These are phyloP conservation scores for Bidens hawaiensis DNA, from an alignment of 140 eudicot genomes.

Conservation along the genomic window DNA sequence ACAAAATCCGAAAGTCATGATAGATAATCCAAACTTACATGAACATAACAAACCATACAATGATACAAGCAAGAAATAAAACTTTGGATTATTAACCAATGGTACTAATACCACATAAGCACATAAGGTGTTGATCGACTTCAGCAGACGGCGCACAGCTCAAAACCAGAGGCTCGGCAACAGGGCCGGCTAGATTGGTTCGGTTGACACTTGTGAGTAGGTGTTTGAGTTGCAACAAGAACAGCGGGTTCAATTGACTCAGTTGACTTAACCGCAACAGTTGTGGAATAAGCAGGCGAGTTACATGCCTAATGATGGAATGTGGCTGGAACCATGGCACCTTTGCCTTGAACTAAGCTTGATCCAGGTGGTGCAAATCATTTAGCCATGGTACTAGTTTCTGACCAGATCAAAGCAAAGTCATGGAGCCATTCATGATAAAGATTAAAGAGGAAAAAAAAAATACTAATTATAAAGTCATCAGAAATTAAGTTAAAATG, in stretches of 20 bases:
- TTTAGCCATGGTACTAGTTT: not conserved
- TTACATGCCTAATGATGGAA: conserved; percentile 6
- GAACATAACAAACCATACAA: too few relatives aligned
- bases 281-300: conserved; percentile 20
- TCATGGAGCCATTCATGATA: not conserved
- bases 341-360: conserved; percentile 4
- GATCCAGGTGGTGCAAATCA: too few relatives aligned
- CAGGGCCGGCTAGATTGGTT: conserved; percentile 9
- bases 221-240: conserved; percentile 17
- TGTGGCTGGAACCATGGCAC: conserved; percentile 2
- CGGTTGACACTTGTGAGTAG: conserved; percentile 3
- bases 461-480: too few relatives aligned
- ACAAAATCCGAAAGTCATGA: too few relatives aligned
- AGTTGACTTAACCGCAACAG: not conserved
- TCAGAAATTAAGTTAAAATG: too few relatives aligned
- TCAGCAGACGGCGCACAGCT: conserved; percentile 11
- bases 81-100: not conserved
- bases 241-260: not conserved
- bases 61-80: too few relatives aligned
- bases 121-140: not conserved
- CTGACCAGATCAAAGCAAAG: not conserved
- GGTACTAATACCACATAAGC: not conserved
- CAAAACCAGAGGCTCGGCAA: conserved; percentile 18
- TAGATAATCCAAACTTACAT: too few relatives aligned
- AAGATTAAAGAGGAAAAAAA: too few relatives aligned